Evolutionary conservation across 2,329 filamentous ascomycete species (phyloP).

Genomic region (Monilinia polystroma): DNA sequence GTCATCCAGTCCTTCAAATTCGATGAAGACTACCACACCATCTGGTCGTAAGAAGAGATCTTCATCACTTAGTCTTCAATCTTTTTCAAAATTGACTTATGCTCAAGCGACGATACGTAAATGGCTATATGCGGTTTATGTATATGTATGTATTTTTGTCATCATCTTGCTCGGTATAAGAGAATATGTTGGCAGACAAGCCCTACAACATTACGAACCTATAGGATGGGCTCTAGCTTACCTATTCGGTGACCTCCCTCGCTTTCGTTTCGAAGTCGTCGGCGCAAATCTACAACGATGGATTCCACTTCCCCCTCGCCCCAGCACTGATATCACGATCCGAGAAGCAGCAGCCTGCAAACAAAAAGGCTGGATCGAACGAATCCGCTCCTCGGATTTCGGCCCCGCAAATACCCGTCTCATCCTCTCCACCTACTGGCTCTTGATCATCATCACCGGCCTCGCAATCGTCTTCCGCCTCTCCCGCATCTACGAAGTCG

Average conservation of each 20-base stretch:
- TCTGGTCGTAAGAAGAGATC: constrained; percentile 65
- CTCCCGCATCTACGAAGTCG: constrained; percentile 79
- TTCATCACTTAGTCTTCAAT: constrained; percentile 62
- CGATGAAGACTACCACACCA: constrained; percentile 47
- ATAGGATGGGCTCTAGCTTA: constrained; percentile 93
- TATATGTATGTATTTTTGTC: constrained; percentile 65
- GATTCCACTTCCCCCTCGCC: constrained; percentile 65
- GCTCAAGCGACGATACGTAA: constrained; percentile 74
- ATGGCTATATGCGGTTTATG: constrained; percentile 78
- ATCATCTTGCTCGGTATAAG: constrained; percentile 72
- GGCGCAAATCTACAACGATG: constrained; percentile 68
- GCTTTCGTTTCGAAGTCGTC: constrained; percentile 70
- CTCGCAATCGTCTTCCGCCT: constrained; percentile 73
- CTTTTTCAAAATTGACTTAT: constrained; percentile 78
- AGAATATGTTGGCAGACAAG: constrained; percentile 63
- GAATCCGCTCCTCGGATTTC: constrained; percentile 61
- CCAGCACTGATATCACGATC: constrained; percentile 22
- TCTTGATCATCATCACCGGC: constrained; percentile 66
- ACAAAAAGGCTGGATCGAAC: constrained; percentile 59
- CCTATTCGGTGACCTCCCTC: constrained; percentile 73
- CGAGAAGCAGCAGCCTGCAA: constrained; percentile 44
- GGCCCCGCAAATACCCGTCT: constrained; percentile 83
- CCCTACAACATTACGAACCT: constrained; percentile 72
- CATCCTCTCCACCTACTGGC: constrained; percentile 71
- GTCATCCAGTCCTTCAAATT: constrained; percentile 39